Evolutionary conservation across 2,329 filamentous ascomycete genomes (phyloP), one percentile per base, ranked within the genome.

Genomic region (Diaporthe aspalathi): DNA sequence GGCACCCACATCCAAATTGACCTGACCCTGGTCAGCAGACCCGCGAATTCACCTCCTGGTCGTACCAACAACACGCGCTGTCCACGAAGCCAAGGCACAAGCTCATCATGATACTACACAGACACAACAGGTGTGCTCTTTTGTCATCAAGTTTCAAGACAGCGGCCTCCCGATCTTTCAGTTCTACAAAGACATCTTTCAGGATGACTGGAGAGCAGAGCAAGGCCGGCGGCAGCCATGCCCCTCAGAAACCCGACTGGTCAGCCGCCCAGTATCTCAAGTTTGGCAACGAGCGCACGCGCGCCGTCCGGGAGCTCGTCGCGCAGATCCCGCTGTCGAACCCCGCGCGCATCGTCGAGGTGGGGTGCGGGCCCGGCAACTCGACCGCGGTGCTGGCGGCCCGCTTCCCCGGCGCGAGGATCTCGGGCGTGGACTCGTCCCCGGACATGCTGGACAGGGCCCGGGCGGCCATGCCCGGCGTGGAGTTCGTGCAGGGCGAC

Each of bases 341-440:
- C 0, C 79, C 86, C n/a, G 75, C 79, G 12, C 79, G 77, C 35
- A 84, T 90, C 74, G 80, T 89, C 74, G 89, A 91, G 72, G 80
- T 91, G 1, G 89, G 89, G 74, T 91, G 89, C 77, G 89, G 89
- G 0, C 89, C 89, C 0, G 89, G 86, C 6, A 90, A 90, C 79
- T 88, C 86, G 2, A 90, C 88, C 0, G 77, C 79, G 1, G 83
- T 85, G 1, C 81, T 91, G 1, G 78, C 79, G 5, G 74, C 77
- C 3, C 81, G 82, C 5, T 91, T 86, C 76, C 86, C 88, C 0
- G 56, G 77, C 5, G 84, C 88, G 0, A 70, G 76, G 0, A 74
- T 90, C 53, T 80, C 80, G 0, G 89, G 87, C 12, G 81, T 91
- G 56, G 89, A 91, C 74, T 85, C 84, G 0, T 88, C 85, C 0